phyloP scores from a whole-genome alignment of 306 rosid genomes.

The Rubus parviflorus region DNA sequence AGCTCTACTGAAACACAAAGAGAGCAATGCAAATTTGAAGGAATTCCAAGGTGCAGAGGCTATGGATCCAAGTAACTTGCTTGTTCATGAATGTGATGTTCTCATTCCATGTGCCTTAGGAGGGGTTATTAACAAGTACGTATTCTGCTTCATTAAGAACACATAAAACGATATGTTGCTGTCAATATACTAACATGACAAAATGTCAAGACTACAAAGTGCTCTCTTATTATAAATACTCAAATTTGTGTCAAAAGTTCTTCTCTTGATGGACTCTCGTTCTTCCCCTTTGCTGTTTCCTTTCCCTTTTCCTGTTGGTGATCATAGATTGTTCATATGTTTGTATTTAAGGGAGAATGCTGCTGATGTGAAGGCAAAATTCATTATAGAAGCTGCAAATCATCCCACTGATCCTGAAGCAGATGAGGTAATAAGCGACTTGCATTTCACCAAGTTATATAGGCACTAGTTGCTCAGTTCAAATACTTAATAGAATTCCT shows the following conservation, averaged over 20 bases:
- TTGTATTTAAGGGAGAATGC: constrained; percentile 52
- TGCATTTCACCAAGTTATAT: constrained; percentile 7
- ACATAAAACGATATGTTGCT: background rate
- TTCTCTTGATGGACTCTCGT: background rate
- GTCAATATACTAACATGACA: too few species aligned
- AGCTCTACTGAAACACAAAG: constrained; percentile 52
- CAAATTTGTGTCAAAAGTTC: too few species aligned
- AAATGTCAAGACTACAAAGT: too few species aligned
- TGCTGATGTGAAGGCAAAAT: constrained; percentile 51
- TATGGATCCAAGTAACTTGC: constrained; percentile 60
- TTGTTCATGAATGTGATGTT: constrained; percentile 69
- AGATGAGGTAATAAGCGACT: constrained; percentile 46
- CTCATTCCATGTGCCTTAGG: constrained; percentile 77
- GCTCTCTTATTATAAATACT: too few species aligned
- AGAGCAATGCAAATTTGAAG: constrained; percentile 30
- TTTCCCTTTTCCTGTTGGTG: background rate
- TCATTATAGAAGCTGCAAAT: constrained; percentile 64
- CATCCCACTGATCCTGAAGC: constrained; percentile 72
- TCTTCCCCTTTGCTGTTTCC: background rate
- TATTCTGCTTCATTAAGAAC: constrained; percentile 4
- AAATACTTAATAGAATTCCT: background rate
- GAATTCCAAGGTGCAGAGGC: constrained; percentile 51
- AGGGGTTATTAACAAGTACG: constrained; percentile 65
- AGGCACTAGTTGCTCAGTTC: background rate
- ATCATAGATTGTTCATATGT: background rate